Evolutionary conservation across 2,329 filamentous ascomycete genomes (phyloP), one percentile per base, ranked within the genome.

Genomic region (Stachybotrys chlorohalonatus): DNA sequence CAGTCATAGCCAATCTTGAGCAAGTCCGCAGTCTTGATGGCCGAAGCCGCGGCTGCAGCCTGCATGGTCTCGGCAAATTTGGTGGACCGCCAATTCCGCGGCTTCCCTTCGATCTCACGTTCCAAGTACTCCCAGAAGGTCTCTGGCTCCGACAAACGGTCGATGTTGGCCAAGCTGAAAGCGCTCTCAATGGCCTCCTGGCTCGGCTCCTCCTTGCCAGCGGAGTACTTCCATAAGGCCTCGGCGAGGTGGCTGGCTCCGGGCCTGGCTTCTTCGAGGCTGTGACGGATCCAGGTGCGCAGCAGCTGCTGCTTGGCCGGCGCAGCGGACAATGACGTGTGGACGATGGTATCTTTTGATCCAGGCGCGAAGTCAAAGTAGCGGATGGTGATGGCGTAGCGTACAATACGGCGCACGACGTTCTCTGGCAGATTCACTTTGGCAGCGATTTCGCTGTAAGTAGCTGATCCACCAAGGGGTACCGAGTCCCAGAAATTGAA

Each of bases 361-460:
- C 31, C 11, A 0, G 55, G 53, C 6, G 30, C 51, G 6, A n/a
- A 39, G 6, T 51, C 55, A 46, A 74, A 75, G 45, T 74, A 59
- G 17, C 70, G 69, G 11, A 71, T 63, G 5, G 70, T 66, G 5
- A 67, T 63, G 11, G 66, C 70, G 58, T 74, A 67, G 47, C 66
- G 62, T 48, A 75, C 56, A 13, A 75, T 54, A 11, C 72, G 69
- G n/a, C 62, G 62, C 9, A 71, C 68, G 11, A 72, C 63, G 13
- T 66, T 65, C 53, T 68, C 63, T 0, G 73, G 73, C 4, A 76
- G 69, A 3, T 63, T 63, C 1, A 68, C 67, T 13, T 61, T 62
- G 24, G 64, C 53, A 7, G 73, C 66, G 13, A 65, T 59, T 15
- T 63, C 58, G 3, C 50, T 45, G 36, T 57, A 58, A 1, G 55